These are phyloP conservation scores for Coemansia sp. DNA, from an alignment of 192 early-diverging fungal species.

Conservation along the genomic window DNA sequence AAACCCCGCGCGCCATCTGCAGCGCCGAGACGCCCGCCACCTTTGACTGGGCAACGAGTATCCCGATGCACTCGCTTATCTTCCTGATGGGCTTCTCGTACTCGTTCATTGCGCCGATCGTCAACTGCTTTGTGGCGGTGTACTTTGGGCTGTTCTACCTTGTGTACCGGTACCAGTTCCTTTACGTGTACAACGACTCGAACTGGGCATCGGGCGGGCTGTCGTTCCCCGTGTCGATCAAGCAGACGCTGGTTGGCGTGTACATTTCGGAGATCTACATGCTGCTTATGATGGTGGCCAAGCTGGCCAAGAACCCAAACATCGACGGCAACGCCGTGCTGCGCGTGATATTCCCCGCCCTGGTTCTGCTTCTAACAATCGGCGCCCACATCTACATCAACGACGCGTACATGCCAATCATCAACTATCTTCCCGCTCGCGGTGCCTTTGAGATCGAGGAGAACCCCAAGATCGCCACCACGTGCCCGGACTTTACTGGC, in stretches of 20 bases:
- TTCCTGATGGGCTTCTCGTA: conserved; percentile 79
- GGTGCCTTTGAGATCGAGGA: conserved; percentile 47
- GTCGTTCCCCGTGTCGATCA: conserved; percentile 64
- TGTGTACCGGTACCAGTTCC: conserved; percentile 83
- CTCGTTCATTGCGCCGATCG: conserved; percentile 76
- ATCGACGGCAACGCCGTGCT: conserved; percentile 49
- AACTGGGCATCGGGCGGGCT: conserved; percentile 67
- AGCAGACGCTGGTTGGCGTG: conserved; percentile 68
- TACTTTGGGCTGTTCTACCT: conserved; percentile 77
- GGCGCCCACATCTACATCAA: conserved; percentile 59
- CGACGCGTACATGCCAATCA: conserved; percentile 62
- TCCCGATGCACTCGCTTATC: conserved; percentile 71
- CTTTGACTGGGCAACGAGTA: conserved; percentile 66
- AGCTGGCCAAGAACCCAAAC: conserved; percentile 33
- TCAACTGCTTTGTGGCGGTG: conserved; percentile 74
- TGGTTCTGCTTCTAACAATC: conserved; percentile 59
- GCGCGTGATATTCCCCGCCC: conserved; percentile 54
- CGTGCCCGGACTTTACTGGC: conserved; percentile 36
- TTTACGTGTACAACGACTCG: conserved; percentile 70
- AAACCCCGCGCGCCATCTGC: conserved; percentile 74
- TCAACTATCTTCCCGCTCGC: conserved; percentile 58
- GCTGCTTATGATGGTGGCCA: conserved; percentile 70
- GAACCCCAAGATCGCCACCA: conserved; percentile 32
- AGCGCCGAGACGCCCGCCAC: conserved; percentile 56
- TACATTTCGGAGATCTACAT: conserved; percentile 79